Evolutionary conservation across 2,329 filamentous ascomycete genomes (phyloP).

Genomic region (Fusarium redolens): DNA sequence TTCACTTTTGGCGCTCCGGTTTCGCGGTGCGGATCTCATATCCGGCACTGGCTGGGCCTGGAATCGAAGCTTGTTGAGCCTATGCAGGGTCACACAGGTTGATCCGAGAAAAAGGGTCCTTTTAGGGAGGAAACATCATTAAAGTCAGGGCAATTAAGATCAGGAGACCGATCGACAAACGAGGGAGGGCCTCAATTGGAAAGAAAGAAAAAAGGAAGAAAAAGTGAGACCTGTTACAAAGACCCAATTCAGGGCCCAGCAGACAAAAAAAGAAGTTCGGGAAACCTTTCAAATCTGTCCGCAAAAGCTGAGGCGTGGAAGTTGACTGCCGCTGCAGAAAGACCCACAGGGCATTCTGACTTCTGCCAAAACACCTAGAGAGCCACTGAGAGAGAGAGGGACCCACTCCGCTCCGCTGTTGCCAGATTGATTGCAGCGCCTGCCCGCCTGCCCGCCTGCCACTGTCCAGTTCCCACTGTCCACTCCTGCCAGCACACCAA

Average conservation of each 20-base stretch:
- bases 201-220: not conserved
- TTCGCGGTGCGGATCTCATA: conserved; percentile 38
- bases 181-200: conserved; percentile 7
- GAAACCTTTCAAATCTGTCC: not conserved
- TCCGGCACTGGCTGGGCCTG: conserved; percentile 40
- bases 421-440: conserved; percentile 35
- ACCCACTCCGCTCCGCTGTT: conserved; percentile 38
- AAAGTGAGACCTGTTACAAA: conserved; percentile 15
- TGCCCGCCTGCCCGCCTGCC: not conserved
- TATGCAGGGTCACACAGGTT: conserved; percentile 23
- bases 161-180: conserved; percentile 7
- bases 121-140: conserved; percentile 12
- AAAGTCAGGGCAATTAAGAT: conserved; percentile 3
- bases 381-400: not conserved
- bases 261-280: conserved; percentile 20
- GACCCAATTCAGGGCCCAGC: conserved; percentile 14
- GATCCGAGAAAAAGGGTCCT: conserved; percentile 20
- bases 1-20: conserved; percentile 18
- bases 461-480: not conserved
- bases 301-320: not conserved
- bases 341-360: conserved; percentile 12
- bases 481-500: conserved; percentile 35
- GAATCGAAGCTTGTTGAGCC: conserved; percentile 23
- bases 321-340: conserved; percentile 12
- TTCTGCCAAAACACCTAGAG: conserved; percentile 19